phyloP scores from a whole-genome alignment of 352 stramenopile species.

The Phytophthora hybrid region DNA sequence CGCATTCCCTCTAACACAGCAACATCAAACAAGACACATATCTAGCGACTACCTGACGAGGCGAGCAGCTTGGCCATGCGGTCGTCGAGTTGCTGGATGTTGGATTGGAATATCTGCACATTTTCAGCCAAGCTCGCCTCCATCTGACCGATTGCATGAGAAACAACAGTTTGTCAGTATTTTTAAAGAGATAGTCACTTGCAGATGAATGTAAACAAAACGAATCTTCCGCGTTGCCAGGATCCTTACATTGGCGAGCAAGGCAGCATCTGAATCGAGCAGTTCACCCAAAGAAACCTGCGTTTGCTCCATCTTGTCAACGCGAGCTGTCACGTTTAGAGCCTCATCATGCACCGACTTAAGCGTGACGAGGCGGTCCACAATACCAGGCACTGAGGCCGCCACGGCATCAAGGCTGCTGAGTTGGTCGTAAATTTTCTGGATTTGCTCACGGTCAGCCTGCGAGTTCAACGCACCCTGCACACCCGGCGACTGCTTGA shows the following conservation, averaged over 20 bases:
- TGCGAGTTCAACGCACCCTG: conserved; percentile 65
- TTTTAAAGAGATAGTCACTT: not conserved
- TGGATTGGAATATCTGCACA: conserved; percentile 78
- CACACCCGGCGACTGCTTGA: conserved; percentile 75
- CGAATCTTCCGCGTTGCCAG: not conserved
- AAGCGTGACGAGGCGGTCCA: conserved; percentile 78
- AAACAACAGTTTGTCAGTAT: conserved; percentile 21
- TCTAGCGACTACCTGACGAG: conserved; percentile 26
- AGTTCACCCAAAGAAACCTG: conserved; percentile 64
- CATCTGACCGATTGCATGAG: conserved; percentile 50
- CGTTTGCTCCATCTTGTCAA: conserved; percentile 72
- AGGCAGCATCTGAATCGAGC: conserved; percentile 64
- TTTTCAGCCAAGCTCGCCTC: conserved; percentile 79
- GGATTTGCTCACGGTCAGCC: conserved; percentile 71
- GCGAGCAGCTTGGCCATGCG: conserved; percentile 67
- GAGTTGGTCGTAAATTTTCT: conserved; percentile 79
- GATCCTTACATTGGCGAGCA: conserved; percentile 76
- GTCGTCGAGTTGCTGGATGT: conserved; percentile 79
- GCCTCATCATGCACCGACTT: conserved; percentile 79
- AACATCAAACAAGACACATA: conserved; percentile 19
- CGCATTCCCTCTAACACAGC: conserved; percentile 18
- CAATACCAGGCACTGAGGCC: conserved; percentile 66
- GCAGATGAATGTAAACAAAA: not conserved
- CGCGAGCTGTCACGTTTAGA: conserved; percentile 52
- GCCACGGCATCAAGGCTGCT: conserved; percentile 65